A percentile compares a stretch with the other conserved stretches of the same genome.
Evolutionary conservation across 1,139 yeast species (phyloP).

Genomic region (Arxiozyma heterogenica): DNA sequence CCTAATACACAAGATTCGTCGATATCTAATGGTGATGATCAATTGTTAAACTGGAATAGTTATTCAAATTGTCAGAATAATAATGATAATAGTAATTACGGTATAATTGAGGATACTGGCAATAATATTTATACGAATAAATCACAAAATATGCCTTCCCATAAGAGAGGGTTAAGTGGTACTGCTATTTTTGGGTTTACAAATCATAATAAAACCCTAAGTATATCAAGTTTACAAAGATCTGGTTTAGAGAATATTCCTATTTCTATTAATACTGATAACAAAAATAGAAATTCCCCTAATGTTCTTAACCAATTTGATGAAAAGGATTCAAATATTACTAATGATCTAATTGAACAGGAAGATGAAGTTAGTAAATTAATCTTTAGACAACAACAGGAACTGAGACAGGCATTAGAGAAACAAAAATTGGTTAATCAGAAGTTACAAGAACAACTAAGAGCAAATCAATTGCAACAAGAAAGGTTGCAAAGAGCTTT

Average conservation of each 20-base stretch:
- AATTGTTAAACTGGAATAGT: constrained; percentile 6
- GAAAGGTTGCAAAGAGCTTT: constrained; percentile 21
- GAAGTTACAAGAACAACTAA: constrained; percentile 22
- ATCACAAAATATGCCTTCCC: constrained; percentile 10
- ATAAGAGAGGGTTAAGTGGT: constrained; percentile 40
- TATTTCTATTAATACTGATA: background rate
- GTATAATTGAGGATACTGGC: background rate
- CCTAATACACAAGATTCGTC: constrained; percentile 10
- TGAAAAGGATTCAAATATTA: background rate
- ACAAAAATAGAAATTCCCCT: background rate
- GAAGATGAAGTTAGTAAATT: constrained; percentile 14
- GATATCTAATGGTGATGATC: background rate
- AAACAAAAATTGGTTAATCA: constrained; percentile 26
- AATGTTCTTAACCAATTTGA: background rate
- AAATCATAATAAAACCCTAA: constrained; percentile 44
- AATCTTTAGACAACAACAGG: constrained; percentile 26
- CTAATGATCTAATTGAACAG: background rate
- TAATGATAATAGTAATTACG: background rate
- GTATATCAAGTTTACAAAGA: constrained; percentile 21
- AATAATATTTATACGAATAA: background rate
- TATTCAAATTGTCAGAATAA: background rate
- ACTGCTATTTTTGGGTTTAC: constrained; percentile 57
- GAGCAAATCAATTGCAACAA: constrained; percentile 23
- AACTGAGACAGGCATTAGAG: constrained; percentile 24
- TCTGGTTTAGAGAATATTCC: constrained; percentile 4